Evolutionary conservation across 2,329 filamentous ascomycete species (phyloP), one percentile per base, ranked within the genome.

Genomic region (Sclerotinia trifoliorum): DNA sequence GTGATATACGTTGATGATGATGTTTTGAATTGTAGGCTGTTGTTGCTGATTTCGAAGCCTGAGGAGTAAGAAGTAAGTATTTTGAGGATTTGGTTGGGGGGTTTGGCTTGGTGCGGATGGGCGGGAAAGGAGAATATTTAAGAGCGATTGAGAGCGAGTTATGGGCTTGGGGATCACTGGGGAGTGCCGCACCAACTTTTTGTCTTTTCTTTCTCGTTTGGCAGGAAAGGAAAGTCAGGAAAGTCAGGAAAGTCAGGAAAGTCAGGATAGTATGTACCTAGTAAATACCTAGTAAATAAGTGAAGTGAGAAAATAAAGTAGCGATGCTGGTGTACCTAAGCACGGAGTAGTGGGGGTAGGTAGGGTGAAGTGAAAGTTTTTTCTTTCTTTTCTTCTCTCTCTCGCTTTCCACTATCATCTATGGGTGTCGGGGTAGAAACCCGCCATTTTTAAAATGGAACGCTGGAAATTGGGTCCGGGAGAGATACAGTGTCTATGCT

Each of bases 121-220:
- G 26, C 8, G 24, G 39, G 19, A 29, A 44, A 32, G 46, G 60
- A 39, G 32, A 26, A 35, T 26, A n/a, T 51, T 29, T 51, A 49
- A 49, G n/a, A 63, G 39, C 8, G 39, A 13, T 29, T 51, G 35
- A 49, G n/a, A 63, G 39, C 8, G 39, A 13, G 13, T 29, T 48
- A 57, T 57, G 55, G 55, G 55, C 55, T 57, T 61, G 44, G 24
- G 24, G 44, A 61, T 48, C 57, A 60, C 57, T 60, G 32, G 32
- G 54, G 19, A 57, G 32, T 24, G 35, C 55, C 35, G 55, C 55
- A 57, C 55, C 55, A 57, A 57, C 54, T 39, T 17, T 21, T 39
- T 56, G 5, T 42, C 11, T 39, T 39, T 39, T 42, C 15, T 42
- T 49, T 11, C 48, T 49, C 48, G 48, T 57, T 39, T 42, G 44